These are phyloP conservation scores for Aspergillus uvarum DNA, from an alignment of 2,329 filamentous ascomycete genomes.

Conservation along the genomic window DNA sequence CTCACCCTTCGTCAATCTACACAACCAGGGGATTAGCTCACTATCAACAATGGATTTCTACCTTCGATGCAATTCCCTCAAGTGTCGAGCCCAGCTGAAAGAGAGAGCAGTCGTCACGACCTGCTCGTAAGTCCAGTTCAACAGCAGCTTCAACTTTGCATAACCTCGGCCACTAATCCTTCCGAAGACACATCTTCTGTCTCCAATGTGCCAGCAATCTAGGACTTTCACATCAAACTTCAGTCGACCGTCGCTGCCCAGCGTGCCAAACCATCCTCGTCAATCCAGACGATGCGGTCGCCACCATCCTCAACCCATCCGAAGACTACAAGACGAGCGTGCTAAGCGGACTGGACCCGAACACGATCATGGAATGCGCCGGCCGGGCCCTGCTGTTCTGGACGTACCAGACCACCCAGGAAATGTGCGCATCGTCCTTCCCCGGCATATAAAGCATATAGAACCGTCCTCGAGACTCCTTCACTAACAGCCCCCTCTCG, in stretches of 20 bases:
- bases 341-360: slow-evolving; percentile 77
- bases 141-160: neutral
- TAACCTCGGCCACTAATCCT: slow-evolving; percentile 8
- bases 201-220: slow-evolving; percentile 66
- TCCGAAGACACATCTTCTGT: slow-evolving; percentile 78
- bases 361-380: slow-evolving; percentile 81
- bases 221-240: slow-evolving; percentile 59
- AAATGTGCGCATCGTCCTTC: slow-evolving; percentile 59
- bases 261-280: slow-evolving; percentile 69
- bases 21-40: neutral
- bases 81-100: slow-evolving; percentile 68
- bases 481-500: slow-evolving; percentile 11
- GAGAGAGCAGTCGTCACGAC: slow-evolving; percentile 80
- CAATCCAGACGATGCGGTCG: slow-evolving; percentile 72
- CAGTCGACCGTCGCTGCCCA: slow-evolving; percentile 64
- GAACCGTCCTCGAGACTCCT: neutral
- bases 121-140: slow-evolving; percentile 64
- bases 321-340: slow-evolving; percentile 91
- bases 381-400: slow-evolving; percentile 78
- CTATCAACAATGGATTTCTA: slow-evolving; percentile 64
- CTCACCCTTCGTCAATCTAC: neutral
- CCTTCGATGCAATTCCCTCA: slow-evolving; percentile 76
- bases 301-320: slow-evolving; percentile 70
- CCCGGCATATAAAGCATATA: slow-evolving; percentile 1
- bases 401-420: slow-evolving; percentile 80